Percentiles rank a stretch among this genome's conserved stretches.
phyloP scores from a whole-genome alignment of 768 basidiomycete species.

The Kockovaella imperatae region DNA sequence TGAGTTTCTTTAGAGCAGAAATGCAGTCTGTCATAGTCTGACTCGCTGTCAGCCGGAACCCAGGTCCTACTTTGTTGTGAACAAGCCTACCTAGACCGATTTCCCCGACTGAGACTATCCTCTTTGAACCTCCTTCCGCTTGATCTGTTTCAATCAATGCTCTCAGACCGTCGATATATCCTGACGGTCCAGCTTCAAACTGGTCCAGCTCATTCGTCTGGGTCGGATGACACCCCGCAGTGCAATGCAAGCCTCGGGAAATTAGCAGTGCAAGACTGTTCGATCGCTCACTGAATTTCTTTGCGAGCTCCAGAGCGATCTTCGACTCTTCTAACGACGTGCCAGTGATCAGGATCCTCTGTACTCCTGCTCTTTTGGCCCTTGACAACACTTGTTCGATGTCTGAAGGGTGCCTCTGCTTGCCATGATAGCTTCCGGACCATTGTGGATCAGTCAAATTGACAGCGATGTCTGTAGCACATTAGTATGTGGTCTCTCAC shows the following conservation, averaged over 20 bases:
- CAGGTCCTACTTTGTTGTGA: not conserved
- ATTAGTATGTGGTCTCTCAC: no score
- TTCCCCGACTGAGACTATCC: conserved; percentile 68
- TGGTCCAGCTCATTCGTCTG: conserved; percentile 61
- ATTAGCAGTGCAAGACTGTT: not conserved
- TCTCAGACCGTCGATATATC: conserved; percentile 58
- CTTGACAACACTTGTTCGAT: conserved; percentile 55
- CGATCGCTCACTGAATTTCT: conserved; percentile 49
- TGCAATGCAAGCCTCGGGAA: conserved; percentile 57
- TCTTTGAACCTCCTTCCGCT: conserved; percentile 45
- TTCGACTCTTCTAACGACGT: conserved; percentile 60
- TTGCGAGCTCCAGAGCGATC: conserved; percentile 57
- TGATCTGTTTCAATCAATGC: conserved; percentile 49
- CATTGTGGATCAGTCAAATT: conserved; percentile 49
- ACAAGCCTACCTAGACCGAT: conserved; percentile 60
- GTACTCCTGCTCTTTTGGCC: conserved; percentile 56
- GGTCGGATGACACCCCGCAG: conserved; percentile 74
- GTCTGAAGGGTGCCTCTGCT: conserved; percentile 55
- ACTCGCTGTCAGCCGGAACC: not conserved
- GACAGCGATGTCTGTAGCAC: conserved; percentile 45
- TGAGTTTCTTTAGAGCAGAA: conserved; percentile 59
- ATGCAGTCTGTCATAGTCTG: conserved; percentile 70
- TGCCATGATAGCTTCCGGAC: conserved; percentile 45
- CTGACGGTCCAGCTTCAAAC: conserved; percentile 53
- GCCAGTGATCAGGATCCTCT: conserved; percentile 68